Evolutionary conservation across 2,329 filamentous ascomycete genomes (phyloP).

Genomic region (Colletotrichum cuscutae): DNA sequence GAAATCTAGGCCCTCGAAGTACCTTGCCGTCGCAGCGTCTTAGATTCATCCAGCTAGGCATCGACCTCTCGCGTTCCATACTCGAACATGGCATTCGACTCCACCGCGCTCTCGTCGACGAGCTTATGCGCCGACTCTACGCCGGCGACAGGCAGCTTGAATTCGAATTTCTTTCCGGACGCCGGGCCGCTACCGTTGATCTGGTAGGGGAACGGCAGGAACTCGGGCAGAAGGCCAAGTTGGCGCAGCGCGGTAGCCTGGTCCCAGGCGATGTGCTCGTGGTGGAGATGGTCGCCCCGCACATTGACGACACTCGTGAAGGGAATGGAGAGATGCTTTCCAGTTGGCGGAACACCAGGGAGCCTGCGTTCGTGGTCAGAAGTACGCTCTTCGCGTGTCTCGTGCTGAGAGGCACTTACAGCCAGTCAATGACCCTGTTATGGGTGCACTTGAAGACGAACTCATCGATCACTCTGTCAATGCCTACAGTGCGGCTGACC

Average conservation of each 20-base stretch:
- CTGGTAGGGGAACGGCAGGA: conserved; percentile 65
- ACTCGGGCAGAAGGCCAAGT: conserved; percentile 65
- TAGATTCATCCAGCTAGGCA: neutral
- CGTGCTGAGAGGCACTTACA: conserved; percentile 58
- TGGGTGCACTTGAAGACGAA: conserved; percentile 75
- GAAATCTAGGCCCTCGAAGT: neutral
- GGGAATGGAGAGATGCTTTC: conserved; percentile 63
- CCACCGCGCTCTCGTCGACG: conserved; percentile 42
- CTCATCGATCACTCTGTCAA: conserved; percentile 78
- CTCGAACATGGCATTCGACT: conserved; percentile 46
- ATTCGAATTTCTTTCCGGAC: conserved; percentile 39
- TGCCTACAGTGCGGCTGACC: conserved; percentile 76
- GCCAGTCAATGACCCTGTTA: conserved; percentile 71
- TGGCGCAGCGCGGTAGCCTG: conserved; percentile 72
- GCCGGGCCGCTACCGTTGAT: conserved; percentile 26
- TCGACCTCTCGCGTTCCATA: conserved; percentile 28
- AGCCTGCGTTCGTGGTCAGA: conserved; percentile 43
- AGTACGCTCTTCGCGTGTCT: neutral
- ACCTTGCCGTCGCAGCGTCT: neutral
- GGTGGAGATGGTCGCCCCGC: conserved; percentile 70
- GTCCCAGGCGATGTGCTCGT: conserved; percentile 77
- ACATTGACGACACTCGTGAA: conserved; percentile 73
- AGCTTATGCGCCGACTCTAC: conserved; percentile 46
- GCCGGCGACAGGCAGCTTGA: conserved; percentile 45
- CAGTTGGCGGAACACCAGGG: conserved; percentile 66